These are phyloP conservation scores for Aspergillus proliferans DNA, from an alignment of 2,329 filamentous ascomycete genomes.

Conservation along the genomic window DNA sequence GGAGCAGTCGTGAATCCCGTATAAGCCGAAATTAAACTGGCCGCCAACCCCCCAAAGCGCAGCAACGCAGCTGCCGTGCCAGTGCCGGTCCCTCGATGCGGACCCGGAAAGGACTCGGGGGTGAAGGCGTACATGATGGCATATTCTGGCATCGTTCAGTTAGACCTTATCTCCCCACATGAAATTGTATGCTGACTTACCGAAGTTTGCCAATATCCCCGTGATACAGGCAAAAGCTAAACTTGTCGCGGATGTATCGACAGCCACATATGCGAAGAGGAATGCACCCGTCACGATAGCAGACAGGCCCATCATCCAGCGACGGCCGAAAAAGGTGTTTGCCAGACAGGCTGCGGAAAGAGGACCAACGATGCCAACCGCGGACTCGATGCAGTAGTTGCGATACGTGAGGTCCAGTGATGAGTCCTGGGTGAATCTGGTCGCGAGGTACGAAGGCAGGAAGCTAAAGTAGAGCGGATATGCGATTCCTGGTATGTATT, in stretches of 20 bases:
- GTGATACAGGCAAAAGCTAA: conserved; percentile 36
- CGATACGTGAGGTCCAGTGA: conserved; percentile 18
- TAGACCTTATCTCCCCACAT: background rate
- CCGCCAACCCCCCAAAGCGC: conserved; percentile 30
- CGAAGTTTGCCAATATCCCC: conserved; percentile 40
- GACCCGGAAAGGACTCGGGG: conserved; percentile 22
- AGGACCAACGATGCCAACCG: conserved; percentile 36
- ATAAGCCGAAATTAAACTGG: conserved; percentile 40
- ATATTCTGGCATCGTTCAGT: conserved; percentile 18
- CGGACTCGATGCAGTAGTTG: conserved; percentile 26
- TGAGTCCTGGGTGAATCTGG: conserved; percentile 24
- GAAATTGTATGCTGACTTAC: conserved; percentile 4
- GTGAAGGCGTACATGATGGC: conserved; percentile 25
- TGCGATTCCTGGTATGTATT: conserved; percentile 23
- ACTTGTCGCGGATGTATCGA: conserved; percentile 31
- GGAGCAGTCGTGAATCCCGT: conserved; percentile 39
- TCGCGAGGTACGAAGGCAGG: conserved; percentile 42
- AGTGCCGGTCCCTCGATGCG: conserved; percentile 19
- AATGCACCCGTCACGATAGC: conserved; percentile 42
- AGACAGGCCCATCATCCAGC: conserved; percentile 43
- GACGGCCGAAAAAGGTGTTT: conserved; percentile 37
- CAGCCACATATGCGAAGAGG: conserved; percentile 42
- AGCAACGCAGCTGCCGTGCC: conserved; percentile 30
- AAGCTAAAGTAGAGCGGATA: conserved; percentile 46
- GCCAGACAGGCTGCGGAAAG: conserved; percentile 39